Evolutionary conservation across 805 yeast genomes (phyloP), one percentile per base, ranked within the genome.

Genomic region (Saccharomycopsis oosterbeekiorum): DNA sequence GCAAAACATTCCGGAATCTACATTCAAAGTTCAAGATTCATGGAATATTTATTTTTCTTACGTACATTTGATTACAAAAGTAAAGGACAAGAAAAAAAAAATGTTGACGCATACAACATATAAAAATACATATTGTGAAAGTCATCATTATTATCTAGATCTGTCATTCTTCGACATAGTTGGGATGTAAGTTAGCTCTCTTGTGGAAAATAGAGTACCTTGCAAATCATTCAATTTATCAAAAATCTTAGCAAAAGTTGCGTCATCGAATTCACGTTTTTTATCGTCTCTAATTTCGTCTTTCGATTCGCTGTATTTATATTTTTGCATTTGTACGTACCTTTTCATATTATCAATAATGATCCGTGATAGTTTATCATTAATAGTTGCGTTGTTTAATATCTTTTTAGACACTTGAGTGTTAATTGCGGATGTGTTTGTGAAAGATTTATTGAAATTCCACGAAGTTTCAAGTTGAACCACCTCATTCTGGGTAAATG

Each of bases 401-500:
- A 47, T 47, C 26, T 24, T 47, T 4, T 8, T 21, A 4, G 34
- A 15, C 10, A 24, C 24, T 14, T 47, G 29, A 3, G n/a, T 47
- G 10, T 24, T 56, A 40, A 5, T 57, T 36, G 59, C 17, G 14
- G 39, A 17, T 29, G 39, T 26, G 17, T 14, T 47, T 47, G 21
- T 47, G 4, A 21, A 14, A 1, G 34, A 47, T 8, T 15, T 47
- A 47, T 41, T 37, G 11, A 60, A 8, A 12, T 19, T 36, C 42
- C 34, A 56, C 12, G 53, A 15, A 8, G 57, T 60, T 42, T 60
- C 63, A 8, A 60, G 14, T 24, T 60, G 58, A n/a, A 60, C 61
- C 21, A 47, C 24, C 21, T 62, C 61, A n/a, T 57, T 53, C 29
- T 57, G 63, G 10, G 63, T 58, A 37, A 60, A 54, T 21, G 56